A percentile compares a stretch with the other conserved stretches of the same genome.
These are phyloP conservation scores for Plasmodium cynomolgi DNA, from an alignment of 169 alveolate species.

Conservation along the genomic window DNA sequence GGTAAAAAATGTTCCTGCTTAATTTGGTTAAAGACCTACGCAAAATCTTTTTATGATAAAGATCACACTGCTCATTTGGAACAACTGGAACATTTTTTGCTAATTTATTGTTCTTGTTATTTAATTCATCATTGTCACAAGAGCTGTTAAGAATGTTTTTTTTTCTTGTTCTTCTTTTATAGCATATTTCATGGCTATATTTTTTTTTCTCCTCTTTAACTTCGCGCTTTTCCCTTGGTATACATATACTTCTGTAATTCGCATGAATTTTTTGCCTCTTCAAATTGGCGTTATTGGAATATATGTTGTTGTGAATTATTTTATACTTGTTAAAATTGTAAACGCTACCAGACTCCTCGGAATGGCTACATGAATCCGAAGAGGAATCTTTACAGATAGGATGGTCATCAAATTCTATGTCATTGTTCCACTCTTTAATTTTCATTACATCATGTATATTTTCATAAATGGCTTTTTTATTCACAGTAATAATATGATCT, in stretches of 20 bases:
- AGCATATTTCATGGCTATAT: slow-evolving; percentile 5
- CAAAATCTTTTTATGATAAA: slow-evolving; percentile 1
- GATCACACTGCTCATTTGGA: slow-evolving; percentile 1
- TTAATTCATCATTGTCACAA: background rate
- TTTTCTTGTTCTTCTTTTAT: slow-evolving; percentile 2
- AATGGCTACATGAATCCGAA: slow-evolving; percentile 27
- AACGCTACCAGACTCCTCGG: slow-evolving; percentile 45
- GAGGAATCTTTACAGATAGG: slow-evolving; percentile 32
- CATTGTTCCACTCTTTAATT: slow-evolving; percentile 53
- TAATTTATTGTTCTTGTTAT: background rate
- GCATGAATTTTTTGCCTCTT: slow-evolving; percentile 29
- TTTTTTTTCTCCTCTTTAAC: background rate
- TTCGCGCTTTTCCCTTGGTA: slow-evolving; percentile 11
- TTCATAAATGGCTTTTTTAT: slow-evolving; percentile 15
- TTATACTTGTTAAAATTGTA: slow-evolving; percentile 51
- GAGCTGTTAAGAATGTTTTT: background rate
- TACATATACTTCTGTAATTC: background rate
- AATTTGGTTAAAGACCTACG: background rate
- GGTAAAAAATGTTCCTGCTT: background rate
- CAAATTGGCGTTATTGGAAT: slow-evolving; percentile 55
- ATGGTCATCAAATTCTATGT: slow-evolving; percentile 25
- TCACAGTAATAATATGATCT: background rate
- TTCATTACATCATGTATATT: slow-evolving; percentile 56
- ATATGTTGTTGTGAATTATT: slow-evolving; percentile 49
- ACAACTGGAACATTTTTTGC: background rate